phyloP scores from a whole-genome alignment of 176 grass and related monocot species.

The Neostapfia colusana region DNA sequence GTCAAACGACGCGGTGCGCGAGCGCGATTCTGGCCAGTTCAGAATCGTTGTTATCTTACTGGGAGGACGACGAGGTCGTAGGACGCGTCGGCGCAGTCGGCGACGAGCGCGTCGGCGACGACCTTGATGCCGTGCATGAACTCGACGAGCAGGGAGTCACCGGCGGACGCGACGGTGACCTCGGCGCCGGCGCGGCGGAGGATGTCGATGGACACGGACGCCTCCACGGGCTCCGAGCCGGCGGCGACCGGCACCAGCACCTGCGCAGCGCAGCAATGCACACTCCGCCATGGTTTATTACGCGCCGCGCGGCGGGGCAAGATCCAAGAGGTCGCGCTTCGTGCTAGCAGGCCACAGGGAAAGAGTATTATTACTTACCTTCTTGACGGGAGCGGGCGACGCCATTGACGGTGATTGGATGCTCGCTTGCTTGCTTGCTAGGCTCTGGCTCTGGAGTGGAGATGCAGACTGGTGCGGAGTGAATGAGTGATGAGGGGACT shows the following conservation, averaged over 20 bases:
- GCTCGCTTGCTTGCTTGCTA: background rate
- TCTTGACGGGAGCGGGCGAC: conserved; percentile 39
- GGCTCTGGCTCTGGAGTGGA: background rate
- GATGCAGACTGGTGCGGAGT: too few relatives aligned
- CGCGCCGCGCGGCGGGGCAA: background rate
- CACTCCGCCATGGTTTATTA: background rate
- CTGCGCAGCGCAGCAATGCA: conserved; percentile 28
- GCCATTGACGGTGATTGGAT: background rate
- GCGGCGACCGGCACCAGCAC: conserved; percentile 66
- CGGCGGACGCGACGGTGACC: conserved; percentile 70
- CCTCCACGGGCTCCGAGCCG: conserved; percentile 84
- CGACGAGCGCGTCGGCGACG: conserved; percentile 61
- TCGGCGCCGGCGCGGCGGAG: conserved; percentile 73
- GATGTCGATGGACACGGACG: conserved; percentile 59
- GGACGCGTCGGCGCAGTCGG: conserved; percentile 41
- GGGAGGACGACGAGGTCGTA: conserved; percentile 82
- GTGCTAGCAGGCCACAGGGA: background rate
- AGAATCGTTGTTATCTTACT: conserved; percentile 29
- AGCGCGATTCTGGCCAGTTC: background rate
- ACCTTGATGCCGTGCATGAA: conserved; percentile 62
- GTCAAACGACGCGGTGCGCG: background rate
- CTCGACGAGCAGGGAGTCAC: conserved; percentile 50
- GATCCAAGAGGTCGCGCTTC: background rate
- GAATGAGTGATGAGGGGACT: too few relatives aligned
- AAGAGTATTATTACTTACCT: conserved; percentile 31